Base-by-base conservation (phyloP, 1,284 basidiomycete species). In the Malassezia brasiliensis region DNA sequence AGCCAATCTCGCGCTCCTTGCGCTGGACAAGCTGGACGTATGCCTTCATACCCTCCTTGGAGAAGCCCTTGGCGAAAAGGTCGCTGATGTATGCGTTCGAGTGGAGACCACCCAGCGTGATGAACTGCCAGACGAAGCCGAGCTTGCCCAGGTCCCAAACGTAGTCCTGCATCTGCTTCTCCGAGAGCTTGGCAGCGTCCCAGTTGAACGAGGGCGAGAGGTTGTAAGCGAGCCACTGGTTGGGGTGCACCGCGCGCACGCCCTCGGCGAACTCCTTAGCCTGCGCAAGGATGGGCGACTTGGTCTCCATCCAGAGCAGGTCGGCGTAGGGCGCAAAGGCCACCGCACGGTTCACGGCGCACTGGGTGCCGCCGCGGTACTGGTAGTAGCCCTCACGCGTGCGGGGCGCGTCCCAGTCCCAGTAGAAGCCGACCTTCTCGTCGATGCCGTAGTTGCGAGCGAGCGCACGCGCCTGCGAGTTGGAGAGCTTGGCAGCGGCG, bases 81-180 rank as follows among this genome's bases (percentile, higher is more conserved):
- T 96, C 90, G 66, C 85, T 90, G 76, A 98, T 98, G 78, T 90
- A 94, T 36, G 86, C 93, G 77, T 93, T 96, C 64, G 90, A 93
- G 77, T 98, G 93, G 50, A 96, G 81, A 63, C 94, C 94, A 53
- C 83, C 93, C 57, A 96, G 88, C 6, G 88, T 91, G 69, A 98
- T 96, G 80, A 98, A 96, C 76, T 96, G 93, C 90, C 91, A 96
- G 58, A 87, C 85, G 75, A 91, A 93, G 82, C 88, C 90, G 45
- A 91, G 83, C 79, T 86, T 90, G 56, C 86, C 89, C 17, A 94
- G 81, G 67, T 90, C 83, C 93, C 91, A 96, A 38, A 98, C 83
- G 76, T 85, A 98, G 56, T 81, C 78, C 77, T 87, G 81, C 89
- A 91, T 96, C 69, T 93, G 88, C 60, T 82, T 80, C 65, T 85